Base-by-base conservation (phyloP, 2,329 filamentous ascomycete species). In the Dryadomyces sulphureus region DNA sequence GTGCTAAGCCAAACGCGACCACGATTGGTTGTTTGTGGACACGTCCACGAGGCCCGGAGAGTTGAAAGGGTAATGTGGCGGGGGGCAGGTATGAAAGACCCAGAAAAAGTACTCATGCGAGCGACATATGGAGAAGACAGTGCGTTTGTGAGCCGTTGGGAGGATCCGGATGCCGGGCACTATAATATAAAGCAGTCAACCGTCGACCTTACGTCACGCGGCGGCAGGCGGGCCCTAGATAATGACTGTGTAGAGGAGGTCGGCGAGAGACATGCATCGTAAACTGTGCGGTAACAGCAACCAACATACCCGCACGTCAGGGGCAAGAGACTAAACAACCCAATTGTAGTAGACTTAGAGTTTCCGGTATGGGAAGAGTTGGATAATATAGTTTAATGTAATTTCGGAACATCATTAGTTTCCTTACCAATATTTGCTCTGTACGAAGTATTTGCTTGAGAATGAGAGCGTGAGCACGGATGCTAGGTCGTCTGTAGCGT, bases 321-420 rank as follows among this genome's bases (percentile, higher is more conserved):
- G 2, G 76, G 76, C 16, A 84, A 79, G 59, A 69, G 62, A 50
- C 78, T 84, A 62, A 79, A 89, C 61, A 84, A 88, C 58, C 81
- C 86, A 19, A 81, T 93, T 53, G 80, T 93, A n/a, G 78, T 94
- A 12, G 85, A 94, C 58, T 57, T 93, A 25, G 77, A 88, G 52
- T 64, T 92, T 50, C 80, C 81, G 0, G 65, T 79, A 19, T 75
- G 70, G 66, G 57, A 61, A 43, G 17, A 17, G 39, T 16, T 9
- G 21, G 16, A 16, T 36, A 9, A 34, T 9, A 19, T 11, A 22
- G 17, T 16, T 7, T 19, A n/a, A 17, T 17, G 34, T 16, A 19
- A 36, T 36, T 9, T 9, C 27, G 27, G 27, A 14, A 32, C 27
- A 32, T 32, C 16, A n/a, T 14, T 9, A 32, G 27, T 32, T 32